phyloP scores from a whole-genome alignment of 345 rosid genomes.

The Trapa bicornis region DNA sequence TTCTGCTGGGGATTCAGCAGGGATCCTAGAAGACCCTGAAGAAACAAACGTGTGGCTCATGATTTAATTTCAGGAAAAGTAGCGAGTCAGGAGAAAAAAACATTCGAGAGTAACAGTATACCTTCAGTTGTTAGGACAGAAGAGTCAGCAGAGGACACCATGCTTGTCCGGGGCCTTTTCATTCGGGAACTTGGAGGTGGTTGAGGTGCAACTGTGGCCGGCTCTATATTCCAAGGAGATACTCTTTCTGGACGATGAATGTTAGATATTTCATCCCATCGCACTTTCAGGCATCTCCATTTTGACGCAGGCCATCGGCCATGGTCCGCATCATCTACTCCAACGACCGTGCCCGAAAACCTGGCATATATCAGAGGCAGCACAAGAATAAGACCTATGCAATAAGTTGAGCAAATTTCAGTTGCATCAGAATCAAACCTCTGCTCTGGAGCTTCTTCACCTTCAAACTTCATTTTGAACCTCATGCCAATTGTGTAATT shows the following conservation, averaged over 20 bases:
- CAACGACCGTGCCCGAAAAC: slow-evolving; percentile 44
- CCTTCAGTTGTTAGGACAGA: slow-evolving; percentile 34
- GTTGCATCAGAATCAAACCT: slow-evolving; percentile 20
- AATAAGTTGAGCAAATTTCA: not conserved
- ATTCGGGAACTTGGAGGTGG: slow-evolving; percentile 25
- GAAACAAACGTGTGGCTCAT: not conserved
- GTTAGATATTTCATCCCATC: slow-evolving; percentile 44
- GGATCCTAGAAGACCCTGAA: slow-evolving; percentile 31
- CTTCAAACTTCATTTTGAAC: slow-evolving; percentile 51
- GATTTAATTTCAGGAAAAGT: not conserved
- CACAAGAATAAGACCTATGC: not conserved
- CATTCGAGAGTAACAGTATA: slow-evolving; percentile 4
- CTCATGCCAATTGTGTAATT: slow-evolving; percentile 45
- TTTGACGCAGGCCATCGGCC: slow-evolving; percentile 40
- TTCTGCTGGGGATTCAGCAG: slow-evolving; percentile 21
- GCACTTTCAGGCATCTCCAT: slow-evolving; percentile 56
- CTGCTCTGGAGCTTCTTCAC: slow-evolving; percentile 48
- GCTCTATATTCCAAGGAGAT: slow-evolving; percentile 48
- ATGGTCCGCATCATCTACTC: slow-evolving; percentile 38
- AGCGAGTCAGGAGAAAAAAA: not conserved
- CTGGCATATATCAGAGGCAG: slow-evolving; percentile 11
- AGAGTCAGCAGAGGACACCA: slow-evolving; percentile 23
- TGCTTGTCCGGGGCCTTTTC: slow-evolving; percentile 31
- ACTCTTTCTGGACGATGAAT: slow-evolving; percentile 37
- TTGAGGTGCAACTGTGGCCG: slow-evolving; percentile 33